Evolutionary conservation across 306 rosid genomes (phyloP).

Genomic region (Styphnolobium japonicum): DNA sequence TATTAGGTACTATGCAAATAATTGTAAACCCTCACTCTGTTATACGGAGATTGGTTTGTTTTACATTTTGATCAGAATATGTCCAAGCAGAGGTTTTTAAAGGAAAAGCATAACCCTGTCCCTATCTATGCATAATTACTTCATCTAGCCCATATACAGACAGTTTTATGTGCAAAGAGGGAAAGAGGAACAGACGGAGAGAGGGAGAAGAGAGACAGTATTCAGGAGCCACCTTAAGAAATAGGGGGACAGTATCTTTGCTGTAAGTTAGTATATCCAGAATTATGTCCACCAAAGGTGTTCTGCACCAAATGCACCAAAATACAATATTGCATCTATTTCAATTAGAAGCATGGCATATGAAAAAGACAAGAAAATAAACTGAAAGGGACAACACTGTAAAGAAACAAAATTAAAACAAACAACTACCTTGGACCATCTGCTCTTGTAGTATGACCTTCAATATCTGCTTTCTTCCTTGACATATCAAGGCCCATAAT

Average conservation of each 20-base stretch:
- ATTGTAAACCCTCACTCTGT: neutral
- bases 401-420: slow-evolving; percentile 4
- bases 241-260: slow-evolving; percentile 45
- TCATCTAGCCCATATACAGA: slow-evolving; percentile 2
- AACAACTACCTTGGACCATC: slow-evolving; percentile 71
- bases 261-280: slow-evolving; percentile 78
- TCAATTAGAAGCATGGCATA: neutral
- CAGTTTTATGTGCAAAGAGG: neutral
- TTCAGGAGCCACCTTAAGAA: slow-evolving; percentile 67
- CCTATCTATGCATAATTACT: neutral
- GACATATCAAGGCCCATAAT: slow-evolving; percentile 74
- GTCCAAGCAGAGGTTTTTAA: neutral
- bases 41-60: slow-evolving; percentile 4
- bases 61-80: neutral
- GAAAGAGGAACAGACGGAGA: slow-evolving; percentile 1
- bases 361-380: neutral
- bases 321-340: slow-evolving; percentile 1
- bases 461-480: slow-evolving; percentile 64
- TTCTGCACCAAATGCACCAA: slow-evolving; percentile 55
- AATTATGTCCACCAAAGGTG: slow-evolving; percentile 68
- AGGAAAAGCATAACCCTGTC: slow-evolving; percentile 3
- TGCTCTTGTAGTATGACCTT: slow-evolving; percentile 66
- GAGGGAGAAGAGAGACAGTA: neutral
- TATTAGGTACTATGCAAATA: neutral
- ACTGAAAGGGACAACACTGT: neutral